phyloP scores from a whole-genome alignment of 2,329 filamentous ascomycete genomes.

The Microsporum audouinii region DNA sequence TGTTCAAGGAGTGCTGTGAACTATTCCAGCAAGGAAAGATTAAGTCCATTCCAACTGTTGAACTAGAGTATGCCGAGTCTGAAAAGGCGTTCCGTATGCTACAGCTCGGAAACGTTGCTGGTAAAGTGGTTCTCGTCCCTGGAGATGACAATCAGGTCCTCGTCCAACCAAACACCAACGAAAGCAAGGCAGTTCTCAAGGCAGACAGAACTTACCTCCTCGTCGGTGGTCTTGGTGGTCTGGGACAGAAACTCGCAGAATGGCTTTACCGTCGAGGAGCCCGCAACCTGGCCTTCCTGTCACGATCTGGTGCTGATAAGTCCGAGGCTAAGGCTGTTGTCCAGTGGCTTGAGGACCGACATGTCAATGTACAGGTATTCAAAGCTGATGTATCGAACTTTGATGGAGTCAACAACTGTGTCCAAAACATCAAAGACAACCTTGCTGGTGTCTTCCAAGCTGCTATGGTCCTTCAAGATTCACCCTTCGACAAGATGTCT shows the following conservation, averaged over 20 bases:
- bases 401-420: constrained; percentile 3
- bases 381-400: constrained; percentile 8
- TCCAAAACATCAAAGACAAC: background rate
- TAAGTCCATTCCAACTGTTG: constrained; percentile 7
- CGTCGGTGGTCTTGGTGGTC: constrained; percentile 17
- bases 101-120: constrained; percentile 20
- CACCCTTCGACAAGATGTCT: constrained; percentile 24
- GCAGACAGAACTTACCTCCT: constrained; percentile 17
- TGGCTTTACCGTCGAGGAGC: constrained; percentile 21
- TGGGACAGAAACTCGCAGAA: constrained; percentile 17
- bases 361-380: constrained; percentile 5
- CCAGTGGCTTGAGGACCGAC: constrained; percentile 4
- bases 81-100: constrained; percentile 21
- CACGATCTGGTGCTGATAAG: constrained; percentile 17
- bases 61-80: constrained; percentile 13
- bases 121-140: constrained; percentile 17
- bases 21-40: constrained; percentile 12
- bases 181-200: constrained; percentile 8
- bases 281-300: constrained; percentile 21
- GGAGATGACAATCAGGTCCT: constrained; percentile 9
- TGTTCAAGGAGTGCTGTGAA: constrained; percentile 1
- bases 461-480: constrained; percentile 16
- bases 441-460: constrained; percentile 18
- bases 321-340: constrained; percentile 3
- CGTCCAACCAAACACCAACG: constrained; percentile 10